Evolutionary conservation across 78 protist species (phyloP).

Genomic region (Mastigamoeba balamuthi): DNA sequence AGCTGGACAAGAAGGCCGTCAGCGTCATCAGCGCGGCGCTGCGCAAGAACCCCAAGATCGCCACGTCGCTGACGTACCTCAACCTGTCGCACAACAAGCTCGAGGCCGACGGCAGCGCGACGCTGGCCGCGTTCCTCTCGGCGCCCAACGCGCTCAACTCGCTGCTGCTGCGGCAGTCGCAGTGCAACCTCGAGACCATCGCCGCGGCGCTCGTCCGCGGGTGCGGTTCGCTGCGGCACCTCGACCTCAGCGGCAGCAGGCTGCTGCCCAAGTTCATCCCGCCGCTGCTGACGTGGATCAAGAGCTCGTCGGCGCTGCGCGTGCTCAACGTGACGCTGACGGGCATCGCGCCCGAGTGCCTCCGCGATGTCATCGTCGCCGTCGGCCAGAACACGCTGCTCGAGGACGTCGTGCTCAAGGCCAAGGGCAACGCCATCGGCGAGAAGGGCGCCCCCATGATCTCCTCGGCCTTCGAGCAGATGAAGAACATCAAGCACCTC

Average conservation of each 20-base stretch:
- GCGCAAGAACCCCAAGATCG: constrained; percentile 44
- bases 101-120: constrained; percentile 54
- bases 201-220: constrained; percentile 46
- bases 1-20: constrained; percentile 7
- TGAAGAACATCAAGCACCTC: constrained; percentile 18
- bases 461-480: constrained; percentile 16
- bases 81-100: constrained; percentile 39
- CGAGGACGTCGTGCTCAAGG: constrained; percentile 20
- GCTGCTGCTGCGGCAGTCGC: not conserved
- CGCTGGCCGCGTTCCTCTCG: constrained; percentile 27
- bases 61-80: constrained; percentile 27
- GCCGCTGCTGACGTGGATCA: constrained; percentile 18
- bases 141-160: constrained; percentile 24
- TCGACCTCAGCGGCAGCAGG: constrained; percentile 38
- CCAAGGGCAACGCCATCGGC: constrained; percentile 35
- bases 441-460: constrained; percentile 51
- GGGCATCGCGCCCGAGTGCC: constrained; percentile 35
- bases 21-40: constrained; percentile 13
- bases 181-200: not conserved
- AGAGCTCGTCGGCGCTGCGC: constrained; percentile 16
- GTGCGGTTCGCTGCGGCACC: constrained; percentile 21
- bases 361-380: constrained; percentile 29
- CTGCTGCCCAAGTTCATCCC: constrained; percentile 26
- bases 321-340: constrained; percentile 21
- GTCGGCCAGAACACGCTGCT: constrained; percentile 23